Percentiles rank a stretch among this genome's conserved stretches.
These are phyloP conservation scores for Sporisorium exsertum DNA, from an alignment of 1,284 basidiomycete species.

Conservation along the genomic window DNA sequence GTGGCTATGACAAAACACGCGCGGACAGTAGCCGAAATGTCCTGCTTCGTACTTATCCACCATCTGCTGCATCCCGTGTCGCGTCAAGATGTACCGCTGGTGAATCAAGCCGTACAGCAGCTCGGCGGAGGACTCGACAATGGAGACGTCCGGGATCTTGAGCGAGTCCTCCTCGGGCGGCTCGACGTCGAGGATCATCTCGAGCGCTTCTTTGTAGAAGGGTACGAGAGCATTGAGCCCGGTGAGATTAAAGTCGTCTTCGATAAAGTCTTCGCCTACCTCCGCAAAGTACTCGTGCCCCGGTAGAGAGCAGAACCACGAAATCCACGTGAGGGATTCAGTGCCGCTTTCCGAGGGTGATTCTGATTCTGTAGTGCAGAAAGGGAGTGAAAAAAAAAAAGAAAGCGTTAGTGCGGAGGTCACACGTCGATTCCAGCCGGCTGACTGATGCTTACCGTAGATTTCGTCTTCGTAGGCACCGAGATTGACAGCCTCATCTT, in stretches of 20 bases:
- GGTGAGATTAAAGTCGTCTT: slow-evolving; percentile 99
- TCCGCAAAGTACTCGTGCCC: slow-evolving; percentile 94
- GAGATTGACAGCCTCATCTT: slow-evolving; percentile 48
- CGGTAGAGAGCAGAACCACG: slow-evolving; percentile 97
- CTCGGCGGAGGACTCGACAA: slow-evolving; percentile 97
- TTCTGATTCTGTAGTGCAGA: slow-evolving; percentile 41
- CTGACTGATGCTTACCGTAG: slow-evolving; percentile 31
- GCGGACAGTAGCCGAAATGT: slow-evolving; percentile 93
- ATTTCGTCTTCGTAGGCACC: slow-evolving; percentile 50
- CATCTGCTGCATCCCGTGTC: slow-evolving; percentile 94
- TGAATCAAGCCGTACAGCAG: slow-evolving; percentile 97
- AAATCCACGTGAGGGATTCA: slow-evolving; percentile 85
- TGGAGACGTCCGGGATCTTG: slow-evolving; percentile 84
- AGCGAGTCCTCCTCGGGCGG: slow-evolving; percentile 89
- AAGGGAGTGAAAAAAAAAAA: background rate
- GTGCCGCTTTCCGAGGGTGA: slow-evolving; percentile 65
- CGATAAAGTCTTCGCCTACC: slow-evolving; percentile 97
- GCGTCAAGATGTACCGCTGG: slow-evolving; percentile 94
- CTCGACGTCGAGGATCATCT: slow-evolving; percentile 99
- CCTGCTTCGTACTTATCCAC: slow-evolving; percentile 96
- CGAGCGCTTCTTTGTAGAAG: slow-evolving; percentile 99
- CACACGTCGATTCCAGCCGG: background rate
- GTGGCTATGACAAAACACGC: slow-evolving; percentile 90
- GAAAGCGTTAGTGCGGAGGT: background rate
- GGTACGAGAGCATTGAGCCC: slow-evolving; percentile 93